These are phyloP conservation scores for Artomyces pyxidatus DNA, from an alignment of 768 basidiomycete genomes.

Conservation along the genomic window DNA sequence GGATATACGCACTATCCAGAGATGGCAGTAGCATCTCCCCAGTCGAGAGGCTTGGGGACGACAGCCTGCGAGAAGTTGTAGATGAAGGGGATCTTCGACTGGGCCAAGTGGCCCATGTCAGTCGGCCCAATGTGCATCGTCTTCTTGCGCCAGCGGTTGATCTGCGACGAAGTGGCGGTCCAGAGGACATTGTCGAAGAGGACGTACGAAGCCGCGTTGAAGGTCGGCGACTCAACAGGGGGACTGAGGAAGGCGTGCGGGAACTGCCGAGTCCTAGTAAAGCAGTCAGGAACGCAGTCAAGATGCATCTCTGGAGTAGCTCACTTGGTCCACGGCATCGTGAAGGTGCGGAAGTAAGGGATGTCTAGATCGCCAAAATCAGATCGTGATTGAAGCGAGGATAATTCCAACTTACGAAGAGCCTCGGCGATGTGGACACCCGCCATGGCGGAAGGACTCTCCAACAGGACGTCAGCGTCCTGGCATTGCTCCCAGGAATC, in stretches of 20 bases:
- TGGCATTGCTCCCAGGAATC: constrained; percentile 58
- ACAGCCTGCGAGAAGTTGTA: constrained; percentile 65
- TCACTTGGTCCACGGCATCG: constrained; percentile 55
- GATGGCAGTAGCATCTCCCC: constrained; percentile 50
- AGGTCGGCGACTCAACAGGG: constrained; percentile 53
- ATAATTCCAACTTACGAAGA: constrained; percentile 30
- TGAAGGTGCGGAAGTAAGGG: constrained; percentile 59
- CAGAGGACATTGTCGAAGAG: constrained; percentile 63
- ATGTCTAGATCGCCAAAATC: constrained; percentile 35
- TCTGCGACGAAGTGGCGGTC: constrained; percentile 55
- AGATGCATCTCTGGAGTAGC: constrained; percentile 6
- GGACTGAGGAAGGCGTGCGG: constrained; percentile 59
- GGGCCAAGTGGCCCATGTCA: constrained; percentile 50
- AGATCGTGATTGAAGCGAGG: background rate
- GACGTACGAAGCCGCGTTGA: constrained; percentile 56
- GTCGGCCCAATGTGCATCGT: constrained; percentile 41
- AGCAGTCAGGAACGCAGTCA: background rate
- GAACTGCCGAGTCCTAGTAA: constrained; percentile 44
- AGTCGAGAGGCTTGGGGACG: constrained; percentile 64
- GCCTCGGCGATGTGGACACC: constrained; percentile 70
- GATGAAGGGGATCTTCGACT: constrained; percentile 54
- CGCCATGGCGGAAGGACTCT: constrained; percentile 62
- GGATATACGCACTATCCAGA: constrained; percentile 42
- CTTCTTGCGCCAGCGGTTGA: constrained; percentile 57
- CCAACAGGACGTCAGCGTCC: constrained; percentile 59